Conservation (phyloP, 306 rosid species). For the Vigna reflexopilosa region DNA sequence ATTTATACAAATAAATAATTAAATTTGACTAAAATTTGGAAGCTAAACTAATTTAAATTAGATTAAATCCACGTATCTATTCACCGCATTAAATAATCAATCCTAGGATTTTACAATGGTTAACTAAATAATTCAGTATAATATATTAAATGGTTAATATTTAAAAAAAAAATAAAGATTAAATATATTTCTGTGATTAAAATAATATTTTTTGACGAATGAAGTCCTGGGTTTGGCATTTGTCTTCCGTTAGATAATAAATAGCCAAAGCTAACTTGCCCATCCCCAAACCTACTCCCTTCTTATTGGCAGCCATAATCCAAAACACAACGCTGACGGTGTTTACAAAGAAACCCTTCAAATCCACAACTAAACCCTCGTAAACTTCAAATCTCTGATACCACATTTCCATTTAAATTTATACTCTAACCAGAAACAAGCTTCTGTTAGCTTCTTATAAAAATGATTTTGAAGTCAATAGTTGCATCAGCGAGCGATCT, state of each 20-base stretch:
- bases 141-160: no score
- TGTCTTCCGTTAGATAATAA: not conserved
- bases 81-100: no score
- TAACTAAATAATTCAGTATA: no score
- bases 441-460: not conserved
- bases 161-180: no score
- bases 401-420: constrained; percentile 22
- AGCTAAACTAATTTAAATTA: no score
- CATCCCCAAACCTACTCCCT: not conserved
- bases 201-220: no score
- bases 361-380: constrained; percentile 6
- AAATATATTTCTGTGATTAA: no score
- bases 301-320: constrained; percentile 38
- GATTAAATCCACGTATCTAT: no score
- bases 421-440: constrained; percentile 4
- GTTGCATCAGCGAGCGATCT: constrained; percentile 52
- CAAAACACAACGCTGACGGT: constrained; percentile 45
- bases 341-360: constrained; percentile 47
- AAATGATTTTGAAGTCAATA: constrained; percentile 51
- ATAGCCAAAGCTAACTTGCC: no score
- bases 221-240: not conserved
- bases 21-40: no score
- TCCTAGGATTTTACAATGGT: no score
- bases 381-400: constrained; percentile 6
- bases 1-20: no score